phyloP scores from a whole-genome alignment of 179 eudicot genomes.

The Beta lomatogona region DNA sequence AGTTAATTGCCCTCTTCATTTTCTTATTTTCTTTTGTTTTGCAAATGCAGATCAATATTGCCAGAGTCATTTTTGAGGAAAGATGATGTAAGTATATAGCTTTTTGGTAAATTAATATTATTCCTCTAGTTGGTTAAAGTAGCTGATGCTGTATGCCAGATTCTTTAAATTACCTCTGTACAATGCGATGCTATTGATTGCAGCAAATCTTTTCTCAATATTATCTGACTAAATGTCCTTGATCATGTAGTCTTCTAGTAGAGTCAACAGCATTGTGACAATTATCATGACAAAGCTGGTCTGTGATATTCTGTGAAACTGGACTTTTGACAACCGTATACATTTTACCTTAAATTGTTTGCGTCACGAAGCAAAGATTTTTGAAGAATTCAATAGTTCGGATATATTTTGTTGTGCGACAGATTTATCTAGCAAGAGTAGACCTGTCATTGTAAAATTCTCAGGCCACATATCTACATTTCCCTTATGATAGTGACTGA shows the following conservation, averaged over 20 bases:
- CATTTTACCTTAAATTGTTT: not conserved
- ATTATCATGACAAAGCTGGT: not conserved
- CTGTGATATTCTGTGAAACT: not conserved
- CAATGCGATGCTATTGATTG: not conserved
- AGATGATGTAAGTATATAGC: slow-evolving; percentile 68
- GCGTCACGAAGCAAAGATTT: not conserved
- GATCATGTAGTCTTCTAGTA: not conserved
- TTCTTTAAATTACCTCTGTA: not conserved
- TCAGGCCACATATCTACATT: not conserved
- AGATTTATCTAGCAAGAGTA: not conserved
- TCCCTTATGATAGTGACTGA: not conserved
- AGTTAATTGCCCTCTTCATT: not conserved
- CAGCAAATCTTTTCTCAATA: not conserved
- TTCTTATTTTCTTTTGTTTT: not conserved
- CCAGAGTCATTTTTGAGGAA: slow-evolving; percentile 72
- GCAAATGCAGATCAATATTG: slow-evolving; percentile 44
- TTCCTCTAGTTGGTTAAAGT: no score
- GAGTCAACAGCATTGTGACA: slow-evolving; percentile 1
- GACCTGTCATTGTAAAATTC: not conserved
- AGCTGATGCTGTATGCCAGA: not conserved
- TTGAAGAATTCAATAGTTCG: no score
- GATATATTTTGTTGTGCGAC: not conserved
- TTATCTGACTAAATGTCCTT: not conserved
- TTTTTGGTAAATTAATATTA: not conserved
- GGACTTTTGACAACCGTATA: not conserved